Percentiles rank a stretch among this genome's conserved stretches.
These are phyloP conservation scores for Cryptosporidium ryanae DNA, from an alignment of 169 alveolate genomes.

Conservation along the genomic window DNA sequence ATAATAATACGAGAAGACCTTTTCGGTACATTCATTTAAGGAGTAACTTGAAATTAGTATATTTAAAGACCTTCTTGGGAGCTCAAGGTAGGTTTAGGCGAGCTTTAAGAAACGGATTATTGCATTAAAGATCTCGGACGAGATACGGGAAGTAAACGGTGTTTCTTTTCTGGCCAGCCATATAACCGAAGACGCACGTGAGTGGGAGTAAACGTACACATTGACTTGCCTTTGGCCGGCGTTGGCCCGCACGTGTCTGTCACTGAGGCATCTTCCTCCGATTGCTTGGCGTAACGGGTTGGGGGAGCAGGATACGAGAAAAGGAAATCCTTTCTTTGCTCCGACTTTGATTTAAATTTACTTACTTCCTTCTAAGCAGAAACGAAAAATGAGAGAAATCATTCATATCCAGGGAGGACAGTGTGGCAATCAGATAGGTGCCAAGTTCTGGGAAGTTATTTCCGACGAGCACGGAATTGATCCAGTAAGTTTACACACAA, in stretches of 20 bases:
- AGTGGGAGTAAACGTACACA: too few relatives aligned
- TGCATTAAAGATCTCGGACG: not conserved
- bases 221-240: too few relatives aligned
- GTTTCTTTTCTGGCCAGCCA: too few relatives aligned
- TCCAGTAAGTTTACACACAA: slow-evolving; percentile 85
- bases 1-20: slow-evolving; percentile 43
- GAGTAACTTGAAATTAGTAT: slow-evolving; percentile 31
- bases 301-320: too few relatives aligned
- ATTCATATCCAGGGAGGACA: slow-evolving; percentile 99
- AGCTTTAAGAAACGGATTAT: not conserved
- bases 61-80: slow-evolving; percentile 4
- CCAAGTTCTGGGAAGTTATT: slow-evolving; percentile 99
- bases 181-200: too few relatives aligned
- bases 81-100: slow-evolving; percentile 21
- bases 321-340: too few relatives aligned
- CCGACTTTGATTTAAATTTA: too few relatives aligned
- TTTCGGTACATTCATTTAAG: slow-evolving; percentile 12
- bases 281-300: too few relatives aligned
- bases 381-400: slow-evolving; percentile 94
- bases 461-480: slow-evolving; percentile 99
- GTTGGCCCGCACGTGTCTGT: too few relatives aligned
- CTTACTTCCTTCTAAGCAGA: not conserved
- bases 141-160: not conserved
- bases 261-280: too few relatives aligned
- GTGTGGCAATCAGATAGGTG: slow-evolving; percentile 99